Evolutionary conservation across 106 monocot species (phyloP), one percentile per base, ranked within the genome.

Genomic region (Triglochin maritima): DNA sequence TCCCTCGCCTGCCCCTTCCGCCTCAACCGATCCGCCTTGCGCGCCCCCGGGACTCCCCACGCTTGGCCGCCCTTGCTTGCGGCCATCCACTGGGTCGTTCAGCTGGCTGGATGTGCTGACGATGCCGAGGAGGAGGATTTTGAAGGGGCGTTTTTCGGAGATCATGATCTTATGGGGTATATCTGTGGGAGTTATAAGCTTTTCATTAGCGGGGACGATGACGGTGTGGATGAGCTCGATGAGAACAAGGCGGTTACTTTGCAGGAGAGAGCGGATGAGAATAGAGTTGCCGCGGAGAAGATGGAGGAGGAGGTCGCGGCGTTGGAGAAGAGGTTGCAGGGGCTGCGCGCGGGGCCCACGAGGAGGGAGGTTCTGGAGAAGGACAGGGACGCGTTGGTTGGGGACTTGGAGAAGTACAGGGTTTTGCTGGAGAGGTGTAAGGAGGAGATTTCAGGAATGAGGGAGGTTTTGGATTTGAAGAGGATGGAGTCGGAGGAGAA

Each of bases 21-120:
- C 71, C 71, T 90, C 69, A 84, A 48, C 72, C 78, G 76, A 41
- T 94, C 94, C 17, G 87, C 83, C 4, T 83, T 94, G 46, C 80
- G 77, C 9, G 78, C 90, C 63, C 94, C 90, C 5, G 83, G 85
- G 9, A 85, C 90, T 9, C 94, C 94, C 17, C 95, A 90, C 76
- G 64, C 85, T 1, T 95, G 90, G 90, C 95, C 95, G 1, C 68
- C 77, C 6, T 64, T 95, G 67, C 75, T 87, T 44, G 60, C 83
- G 49, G 85, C 77, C 44, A 71, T 95, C 15, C 68, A 85, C 76
- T 95, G 86, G 85, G 85, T 95, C 71, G 69, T 81, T 60, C 83
- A 87, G 75, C 74, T 85, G 46, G 85, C 71, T 7, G 55, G 75
- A 55, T 74, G 54, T 77, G 5, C 49, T 49, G 90, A 83, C 46